Evolutionary conservation across 225 moss, liverwort and hornwort species (phyloP), one percentile per base, ranked within the genome.

Genomic region (Polytrichum formosum): DNA sequence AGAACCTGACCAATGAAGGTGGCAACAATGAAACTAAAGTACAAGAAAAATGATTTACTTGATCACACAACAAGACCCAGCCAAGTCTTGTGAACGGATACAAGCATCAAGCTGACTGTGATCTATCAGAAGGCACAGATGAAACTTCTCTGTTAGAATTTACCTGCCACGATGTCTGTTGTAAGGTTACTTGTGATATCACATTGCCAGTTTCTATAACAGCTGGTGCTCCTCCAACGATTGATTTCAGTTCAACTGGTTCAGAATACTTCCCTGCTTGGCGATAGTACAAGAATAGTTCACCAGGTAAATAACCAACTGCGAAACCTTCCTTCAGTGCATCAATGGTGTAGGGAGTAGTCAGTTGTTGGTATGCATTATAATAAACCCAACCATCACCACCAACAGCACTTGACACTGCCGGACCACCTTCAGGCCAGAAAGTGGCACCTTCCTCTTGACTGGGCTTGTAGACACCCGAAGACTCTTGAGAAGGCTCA

Each of bases 361-460:
- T 80, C 65, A 84, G 25, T 55, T 63, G 68, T 46, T 69, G 68
- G 33, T 80, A 80, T 17, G 77, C 80, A 33, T 80, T 77, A 70
- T 69, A 69, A 72, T 84, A 84, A 33, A 84, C 70, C 84, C 84
- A 84, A 56, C 80, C 84, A 73, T 80, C 74, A 65, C 71, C 80
- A 55, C 20, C 61, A 28, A 31, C 54, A 67, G 56, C 63, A 71
- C 68, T 56, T 27, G 68, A 60, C 46, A 56, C 66, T 60, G 62
- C 74, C 23, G 56, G 68, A 80, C 26, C 65, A 56, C 56, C 69
- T 66, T 6, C 64, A 72, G 31, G 28, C 62, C 21, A 22, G 63
- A 66, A 66, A 72, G 26, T 13, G 26, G 61, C 64, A 66, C 29
- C 26, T 64, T 63, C 63, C 66, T 78, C 67, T 65, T 56, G 31